These are phyloP conservation scores for Candida ponderosae DNA, from an alignment of 805 yeast genomes.

Conservation along the genomic window DNA sequence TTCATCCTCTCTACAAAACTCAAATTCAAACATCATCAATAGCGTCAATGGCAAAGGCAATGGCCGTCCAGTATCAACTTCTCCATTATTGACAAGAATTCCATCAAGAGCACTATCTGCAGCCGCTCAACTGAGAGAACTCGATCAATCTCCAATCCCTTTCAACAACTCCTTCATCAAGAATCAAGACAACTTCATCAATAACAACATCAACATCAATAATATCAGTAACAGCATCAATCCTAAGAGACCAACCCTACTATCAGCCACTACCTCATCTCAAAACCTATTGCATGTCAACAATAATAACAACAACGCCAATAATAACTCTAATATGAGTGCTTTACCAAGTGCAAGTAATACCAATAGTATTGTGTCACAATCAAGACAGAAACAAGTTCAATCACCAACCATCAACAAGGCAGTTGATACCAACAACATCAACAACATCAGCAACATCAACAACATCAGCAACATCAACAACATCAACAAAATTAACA, in stretches of 20 bases:
- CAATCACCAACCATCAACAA: slow-evolving; percentile 1
- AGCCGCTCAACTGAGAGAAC: slow-evolving; percentile 8
- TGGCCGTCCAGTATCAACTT: slow-evolving; percentile 1
- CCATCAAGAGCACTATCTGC: slow-evolving; percentile 8
- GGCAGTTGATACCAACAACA: not conserved
- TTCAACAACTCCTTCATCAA: too few species aligned
- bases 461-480: not conserved
- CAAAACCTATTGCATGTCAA: not conserved
- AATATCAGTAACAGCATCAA: slow-evolving; percentile 1
- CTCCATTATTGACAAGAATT: slow-evolving; percentile 7
- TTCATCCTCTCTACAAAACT: too few species aligned
- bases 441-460: slow-evolving; percentile 3
- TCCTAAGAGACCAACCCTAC: slow-evolving; percentile 4
- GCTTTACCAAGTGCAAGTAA: too few species aligned
- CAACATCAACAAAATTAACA: not conserved
- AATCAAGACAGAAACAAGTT: too few species aligned
- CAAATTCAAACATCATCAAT: slow-evolving; percentile 4
- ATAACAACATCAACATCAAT: slow-evolving; percentile 1
- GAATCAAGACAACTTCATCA: too few species aligned
- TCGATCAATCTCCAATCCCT: not conserved
- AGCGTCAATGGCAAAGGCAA: slow-evolving; percentile 6
- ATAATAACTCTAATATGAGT: too few species aligned
- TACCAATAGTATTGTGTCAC: too few species aligned
- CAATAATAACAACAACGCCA: not conserved
- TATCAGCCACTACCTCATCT: slow-evolving; percentile 7